These are phyloP conservation scores for Backusella parvicylindrica DNA, from an alignment of 192 early-diverging fungal genomes.

Conservation along the genomic window DNA sequence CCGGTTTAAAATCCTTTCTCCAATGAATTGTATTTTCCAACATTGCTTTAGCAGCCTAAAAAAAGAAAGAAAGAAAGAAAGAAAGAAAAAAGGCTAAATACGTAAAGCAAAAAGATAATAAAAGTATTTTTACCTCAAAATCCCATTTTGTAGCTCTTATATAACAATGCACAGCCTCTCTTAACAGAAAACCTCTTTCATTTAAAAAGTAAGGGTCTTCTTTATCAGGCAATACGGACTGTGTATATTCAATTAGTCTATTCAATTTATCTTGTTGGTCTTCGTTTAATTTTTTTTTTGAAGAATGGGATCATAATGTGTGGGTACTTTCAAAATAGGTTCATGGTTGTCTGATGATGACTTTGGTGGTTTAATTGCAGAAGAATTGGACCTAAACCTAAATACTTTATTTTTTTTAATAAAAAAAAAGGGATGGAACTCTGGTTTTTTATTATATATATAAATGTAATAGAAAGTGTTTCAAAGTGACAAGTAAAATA, in stretches of 20 bases:
- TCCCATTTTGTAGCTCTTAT: conserved; percentile 27
- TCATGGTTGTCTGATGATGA: not conserved
- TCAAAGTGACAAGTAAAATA: not conserved
- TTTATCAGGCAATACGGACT: conserved; percentile 9
- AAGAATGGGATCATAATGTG: conserved; percentile 3
- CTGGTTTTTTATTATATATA: not conserved
- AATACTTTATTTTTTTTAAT: not conserved
- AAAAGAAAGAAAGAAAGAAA: too few relatives aligned
- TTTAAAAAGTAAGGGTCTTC: conserved; percentile 23
- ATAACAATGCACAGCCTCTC: conserved; percentile 25
- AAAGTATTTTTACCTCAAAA: conserved; percentile 14
- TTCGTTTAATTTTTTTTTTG: conserved; percentile 2
- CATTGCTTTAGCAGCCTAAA: conserved; percentile 14
- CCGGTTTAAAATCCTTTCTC: conserved; percentile 20
- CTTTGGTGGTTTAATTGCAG: not conserved
- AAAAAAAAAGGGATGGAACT: not conserved
- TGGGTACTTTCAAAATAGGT: conserved; percentile 10
- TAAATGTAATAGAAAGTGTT: not conserved
- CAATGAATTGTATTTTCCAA: conserved; percentile 21
- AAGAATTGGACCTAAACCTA: not conserved
- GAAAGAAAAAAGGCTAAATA: too few relatives aligned
- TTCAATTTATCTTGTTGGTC: conserved; percentile 15
- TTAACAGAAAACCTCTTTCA: conserved; percentile 23
- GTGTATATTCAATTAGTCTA: conserved; percentile 3
- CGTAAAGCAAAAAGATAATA: too few relatives aligned